These are phyloP conservation scores for Apiospora kogelbergensis DNA, from an alignment of 2,329 filamentous ascomycete species.

Conservation along the genomic window DNA sequence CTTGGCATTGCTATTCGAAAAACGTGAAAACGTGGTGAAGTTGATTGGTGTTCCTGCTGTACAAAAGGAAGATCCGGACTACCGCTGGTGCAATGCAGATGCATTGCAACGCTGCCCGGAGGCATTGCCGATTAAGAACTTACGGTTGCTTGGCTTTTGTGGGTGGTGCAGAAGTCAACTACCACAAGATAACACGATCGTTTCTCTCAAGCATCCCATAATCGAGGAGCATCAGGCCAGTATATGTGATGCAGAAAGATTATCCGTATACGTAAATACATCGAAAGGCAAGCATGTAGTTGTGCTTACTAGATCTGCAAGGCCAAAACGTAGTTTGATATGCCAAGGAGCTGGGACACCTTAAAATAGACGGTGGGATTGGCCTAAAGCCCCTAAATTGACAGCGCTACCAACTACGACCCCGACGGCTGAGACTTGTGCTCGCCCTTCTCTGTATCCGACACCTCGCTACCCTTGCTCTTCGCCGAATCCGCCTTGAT, in stretches of 20 bases:
- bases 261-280: not conserved
- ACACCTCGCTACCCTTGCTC: not conserved
- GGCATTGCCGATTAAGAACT: not conserved
- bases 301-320: not conserved
- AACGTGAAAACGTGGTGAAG: not conserved
- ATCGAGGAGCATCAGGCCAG: not conserved
- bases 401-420: not conserved
- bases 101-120: not conserved
- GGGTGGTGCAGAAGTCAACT: not conserved
- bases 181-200: not conserved
- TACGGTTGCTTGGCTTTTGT: not conserved
- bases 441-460: not conserved
- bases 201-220: not conserved
- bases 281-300: not conserved
- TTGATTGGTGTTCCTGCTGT: not conserved
- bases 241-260: too few species aligned
- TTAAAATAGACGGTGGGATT: not conserved
- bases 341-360: not conserved
- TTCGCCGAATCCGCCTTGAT: not conserved
- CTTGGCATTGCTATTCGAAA: not conserved
- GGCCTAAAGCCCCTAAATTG: not conserved
- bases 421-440: not conserved
- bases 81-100: not conserved
- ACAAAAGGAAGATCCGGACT: not conserved
- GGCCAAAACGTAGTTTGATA: not conserved